Base-by-base conservation (phyloP, 2,329 filamentous ascomycete species). In the Lithohypha guttulata region DNA sequence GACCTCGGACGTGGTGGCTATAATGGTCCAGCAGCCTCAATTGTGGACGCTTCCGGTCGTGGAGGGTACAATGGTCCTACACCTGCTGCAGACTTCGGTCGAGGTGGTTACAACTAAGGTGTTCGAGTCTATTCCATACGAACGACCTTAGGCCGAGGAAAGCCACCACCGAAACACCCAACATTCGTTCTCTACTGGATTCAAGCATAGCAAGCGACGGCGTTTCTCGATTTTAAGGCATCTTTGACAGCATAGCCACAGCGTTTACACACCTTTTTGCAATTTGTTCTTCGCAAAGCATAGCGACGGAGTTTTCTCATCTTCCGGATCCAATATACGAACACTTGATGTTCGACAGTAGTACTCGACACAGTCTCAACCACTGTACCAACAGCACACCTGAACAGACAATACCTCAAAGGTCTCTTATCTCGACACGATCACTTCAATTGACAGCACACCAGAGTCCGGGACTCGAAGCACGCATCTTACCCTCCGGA, bases 31-130 rank as follows among this genome's bases (percentile, higher is more conserved):
- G n/a, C n/a, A n/a, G n/a, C n/a, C n/a, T n/a, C n/a, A n/a, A n/a
- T n/a, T n/a, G 19, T 19, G 20, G 34, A 31, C 39, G 42, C 39
- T 19, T 28, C 43, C 31, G 45, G 49, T 39, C 44, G 44, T 19
- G 55, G 52, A 19, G 55, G 53, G 21, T 57, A 55, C 46, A 58
- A 58, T 46, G 44, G 45, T 43, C 49, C 53, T 30, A 25, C 33
- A 34, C 39, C 42, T 33, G 39, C 41, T 25, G n/a, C n/a, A 6
- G 34, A 45, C 44, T 23, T 48, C 32, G 58, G 57, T 17, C 48
- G 57, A 23, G 56, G 57, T 28, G 56, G 56, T 30, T 59, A 59
- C 45, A 60, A 60, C 48, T 54, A 37, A 49, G 46, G 29, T 45
- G 40, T 29, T 17, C 15, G 8, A 15, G 23, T n/a, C 9, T 28